phyloP scores from a whole-genome alignment of 169 alveolate genomes.

The Plasmodium blacklocki region DNA sequence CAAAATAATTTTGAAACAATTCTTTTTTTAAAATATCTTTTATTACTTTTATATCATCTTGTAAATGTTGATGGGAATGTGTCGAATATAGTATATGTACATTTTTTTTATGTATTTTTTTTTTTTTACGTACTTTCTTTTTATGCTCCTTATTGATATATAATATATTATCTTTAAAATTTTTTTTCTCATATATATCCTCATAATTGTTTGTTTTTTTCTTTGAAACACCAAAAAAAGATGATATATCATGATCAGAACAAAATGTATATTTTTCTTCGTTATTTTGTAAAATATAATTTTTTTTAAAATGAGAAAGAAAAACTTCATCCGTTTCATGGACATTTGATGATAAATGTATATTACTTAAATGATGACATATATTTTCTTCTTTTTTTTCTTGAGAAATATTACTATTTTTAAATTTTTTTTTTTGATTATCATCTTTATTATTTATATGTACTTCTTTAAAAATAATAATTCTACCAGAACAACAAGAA shows the following conservation, averaged over 20 bases:
- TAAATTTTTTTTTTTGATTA: background rate
- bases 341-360: constrained; percentile 21
- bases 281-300: constrained; percentile 55
- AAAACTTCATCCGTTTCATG: constrained; percentile 23
- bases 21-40: constrained; percentile 8
- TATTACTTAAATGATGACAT: background rate
- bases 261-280: constrained; percentile 13
- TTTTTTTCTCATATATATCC: no score
- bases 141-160: no score
- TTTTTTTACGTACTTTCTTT: background rate
- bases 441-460: background rate
- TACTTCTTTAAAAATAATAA: constrained; percentile 74
- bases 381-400: constrained; percentile 31
- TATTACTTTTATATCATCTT: constrained; percentile 11
- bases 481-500: constrained; percentile 86
- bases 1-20: background rate
- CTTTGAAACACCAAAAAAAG: background rate
- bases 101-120: constrained; percentile 61
- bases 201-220: no score
- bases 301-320: constrained; percentile 60
- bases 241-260: constrained; percentile 12
- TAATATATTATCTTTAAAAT: no score
- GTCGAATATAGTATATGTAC: constrained; percentile 33
- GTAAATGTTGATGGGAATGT: constrained; percentile 57
- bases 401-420: constrained; percentile 15